Percentiles rank a stretch among this genome's conserved stretches.
phyloP scores from a whole-genome alignment of 1,139 yeast species.

The Sugiyamaella grinbergsii region DNA sequence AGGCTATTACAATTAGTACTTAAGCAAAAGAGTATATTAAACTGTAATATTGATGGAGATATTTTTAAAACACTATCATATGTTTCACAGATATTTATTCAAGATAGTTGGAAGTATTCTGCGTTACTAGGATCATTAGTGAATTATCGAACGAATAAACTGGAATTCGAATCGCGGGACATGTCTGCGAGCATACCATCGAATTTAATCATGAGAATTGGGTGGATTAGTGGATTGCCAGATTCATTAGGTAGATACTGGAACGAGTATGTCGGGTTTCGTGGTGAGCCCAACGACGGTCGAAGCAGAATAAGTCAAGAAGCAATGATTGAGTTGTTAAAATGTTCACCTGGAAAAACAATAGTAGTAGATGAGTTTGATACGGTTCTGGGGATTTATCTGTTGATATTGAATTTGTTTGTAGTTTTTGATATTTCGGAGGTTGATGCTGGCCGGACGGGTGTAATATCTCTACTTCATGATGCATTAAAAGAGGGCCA shows the following conservation, averaged over 20 bases:
- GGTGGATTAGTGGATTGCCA: conserved; percentile 11
- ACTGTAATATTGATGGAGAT: background rate
- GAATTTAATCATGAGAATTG: conserved; percentile 14
- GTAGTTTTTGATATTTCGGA: background rate
- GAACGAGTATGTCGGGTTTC: background rate
- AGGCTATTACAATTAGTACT: conserved; percentile 13
- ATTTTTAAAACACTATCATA: background rate
- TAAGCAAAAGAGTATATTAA: conserved; percentile 1
- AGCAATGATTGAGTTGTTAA: conserved; percentile 2
- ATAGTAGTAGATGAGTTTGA: conserved; percentile 9
- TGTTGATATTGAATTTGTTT: background rate
- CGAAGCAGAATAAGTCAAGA: background rate
- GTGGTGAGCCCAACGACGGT: background rate
- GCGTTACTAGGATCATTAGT: conserved; percentile 10
- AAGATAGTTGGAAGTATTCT: conserved; percentile 16
- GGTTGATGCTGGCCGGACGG: background rate
- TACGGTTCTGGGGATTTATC: conserved; percentile 4
- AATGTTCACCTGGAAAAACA: conserved; percentile 2
- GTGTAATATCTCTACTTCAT: background rate
- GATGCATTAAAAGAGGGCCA: conserved; percentile 2
- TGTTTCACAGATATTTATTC: conserved; percentile 2
- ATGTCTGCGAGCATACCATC: background rate
- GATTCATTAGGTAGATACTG: conserved; percentile 4
- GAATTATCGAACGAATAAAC: background rate
- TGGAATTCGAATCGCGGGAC: background rate